Conservation (phyloP, 129 eudicot genomes). For the Lactuca saligna region DNA sequence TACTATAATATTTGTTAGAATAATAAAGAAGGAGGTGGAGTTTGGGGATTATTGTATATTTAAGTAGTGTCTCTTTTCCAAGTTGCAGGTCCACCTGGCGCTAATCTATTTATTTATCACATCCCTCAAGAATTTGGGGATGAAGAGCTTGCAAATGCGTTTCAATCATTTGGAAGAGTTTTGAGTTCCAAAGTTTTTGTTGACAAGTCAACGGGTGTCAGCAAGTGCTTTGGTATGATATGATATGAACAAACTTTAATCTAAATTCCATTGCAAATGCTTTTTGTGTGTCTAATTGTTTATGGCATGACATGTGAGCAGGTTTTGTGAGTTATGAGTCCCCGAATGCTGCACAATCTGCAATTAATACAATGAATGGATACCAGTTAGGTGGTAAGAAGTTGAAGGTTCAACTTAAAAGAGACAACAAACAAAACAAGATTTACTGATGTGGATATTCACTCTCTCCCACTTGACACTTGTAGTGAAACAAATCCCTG, state of each 20-base stretch:
- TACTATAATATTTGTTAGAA: too few relatives aligned
- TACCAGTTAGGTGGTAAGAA: constrained; percentile 90
- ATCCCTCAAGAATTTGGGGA: constrained; percentile 97
- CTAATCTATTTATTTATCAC: constrained; percentile 88
- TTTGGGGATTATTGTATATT: background rate
- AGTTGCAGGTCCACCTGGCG: constrained; percentile 86
- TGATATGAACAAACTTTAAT: background rate
- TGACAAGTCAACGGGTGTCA: constrained; percentile 87
- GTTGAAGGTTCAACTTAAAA: constrained; percentile 95
- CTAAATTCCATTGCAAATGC: background rate
- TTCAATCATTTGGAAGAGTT: constrained; percentile 76
- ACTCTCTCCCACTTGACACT: constrained; percentile 4
- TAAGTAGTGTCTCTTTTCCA: constrained; percentile 11
- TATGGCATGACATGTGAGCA: constrained; percentile 34
- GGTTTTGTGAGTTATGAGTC: constrained; percentile 96
- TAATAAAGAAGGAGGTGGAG: too few relatives aligned
- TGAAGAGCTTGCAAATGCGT: constrained; percentile 83
- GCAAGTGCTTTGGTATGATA: constrained; percentile 94
- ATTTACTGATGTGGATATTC: constrained; percentile 38
- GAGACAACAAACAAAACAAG: constrained; percentile 84
- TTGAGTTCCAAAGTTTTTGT: constrained; percentile 90
- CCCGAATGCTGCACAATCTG: constrained; percentile 79
- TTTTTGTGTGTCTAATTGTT: constrained; percentile 25
- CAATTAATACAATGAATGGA: constrained; percentile 88
- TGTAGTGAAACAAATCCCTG: constrained; percentile 43